Conservation (phyloP, 768 basidiomycete genomes). For the Amanita thiersii region DNA sequence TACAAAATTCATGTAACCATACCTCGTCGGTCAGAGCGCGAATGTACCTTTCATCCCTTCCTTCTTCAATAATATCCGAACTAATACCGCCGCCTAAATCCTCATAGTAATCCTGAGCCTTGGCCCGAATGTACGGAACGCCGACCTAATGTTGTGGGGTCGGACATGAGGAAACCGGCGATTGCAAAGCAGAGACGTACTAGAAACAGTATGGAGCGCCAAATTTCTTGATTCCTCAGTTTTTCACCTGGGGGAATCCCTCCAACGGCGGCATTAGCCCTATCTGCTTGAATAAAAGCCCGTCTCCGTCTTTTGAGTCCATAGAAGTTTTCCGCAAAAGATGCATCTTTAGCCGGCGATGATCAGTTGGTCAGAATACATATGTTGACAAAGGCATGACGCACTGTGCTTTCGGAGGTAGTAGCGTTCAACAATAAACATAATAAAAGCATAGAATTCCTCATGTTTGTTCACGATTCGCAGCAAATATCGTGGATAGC, state of each 20-base stretch:
- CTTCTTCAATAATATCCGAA: slow-evolving; percentile 56
- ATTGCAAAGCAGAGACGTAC: slow-evolving; percentile 33
- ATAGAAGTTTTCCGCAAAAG: slow-evolving; percentile 95
- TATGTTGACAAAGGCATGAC: slow-evolving; percentile 15
- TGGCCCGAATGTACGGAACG: slow-evolving; percentile 83
- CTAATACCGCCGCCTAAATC: slow-evolving; percentile 76
- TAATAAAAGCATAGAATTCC: slow-evolving; percentile 86
- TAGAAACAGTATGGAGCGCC: slow-evolving; percentile 71
- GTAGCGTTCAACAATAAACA: slow-evolving; percentile 86
- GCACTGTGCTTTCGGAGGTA: slow-evolving; percentile 82
- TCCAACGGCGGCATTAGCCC: slow-evolving; percentile 59
- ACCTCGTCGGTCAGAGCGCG: slow-evolving; percentile 48
- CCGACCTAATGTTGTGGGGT: slow-evolving; percentile 66
- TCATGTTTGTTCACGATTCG: slow-evolving; percentile 92
- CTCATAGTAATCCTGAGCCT: slow-evolving; percentile 87
- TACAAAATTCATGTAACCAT: slow-evolving; percentile 8
- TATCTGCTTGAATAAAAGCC: slow-evolving; percentile 63
- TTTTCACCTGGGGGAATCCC: slow-evolving; percentile 58
- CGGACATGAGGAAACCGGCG: slow-evolving; percentile 5
- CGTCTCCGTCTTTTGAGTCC: slow-evolving; percentile 74
- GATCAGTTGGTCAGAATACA: slow-evolving; percentile 5
- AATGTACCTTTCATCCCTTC: slow-evolving; percentile 31
- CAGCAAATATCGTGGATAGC: slow-evolving; percentile 87
- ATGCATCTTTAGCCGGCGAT: slow-evolving; percentile 53
- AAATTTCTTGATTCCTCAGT: slow-evolving; percentile 58